Conservation (phyloP, 768 basidiomycete species). For the Psilocybe subaeruginosa region DNA sequence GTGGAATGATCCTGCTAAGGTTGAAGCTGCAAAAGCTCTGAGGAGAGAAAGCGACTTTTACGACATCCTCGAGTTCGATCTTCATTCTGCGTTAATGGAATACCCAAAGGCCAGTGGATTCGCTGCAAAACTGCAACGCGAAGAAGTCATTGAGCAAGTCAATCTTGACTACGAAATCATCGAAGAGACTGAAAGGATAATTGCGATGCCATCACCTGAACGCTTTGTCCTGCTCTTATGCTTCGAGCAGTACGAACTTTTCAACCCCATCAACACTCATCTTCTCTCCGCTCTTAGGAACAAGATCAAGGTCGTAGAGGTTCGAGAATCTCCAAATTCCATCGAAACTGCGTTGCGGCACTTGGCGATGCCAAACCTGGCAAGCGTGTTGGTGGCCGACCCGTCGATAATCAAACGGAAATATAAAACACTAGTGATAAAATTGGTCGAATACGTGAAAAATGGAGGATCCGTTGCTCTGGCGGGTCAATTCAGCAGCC, state of each 20-base stretch:
- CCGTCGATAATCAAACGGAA: slow-evolving; percentile 30
- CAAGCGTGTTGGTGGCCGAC: slow-evolving; percentile 40
- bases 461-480: slow-evolving; percentile 40
- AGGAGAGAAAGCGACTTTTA: neutral
- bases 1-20: slow-evolving; percentile 34
- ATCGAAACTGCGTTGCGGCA: slow-evolving; percentile 22
- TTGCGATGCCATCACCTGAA: neutral
- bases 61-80: neutral
- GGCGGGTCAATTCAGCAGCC: slow-evolving; percentile 35
- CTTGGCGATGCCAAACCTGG: slow-evolving; percentile 28
- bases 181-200: neutral
- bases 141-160: slow-evolving; percentile 12
- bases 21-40: slow-evolving; percentile 14
- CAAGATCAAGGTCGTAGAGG: slow-evolving; percentile 25
- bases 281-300: slow-evolving; percentile 28
- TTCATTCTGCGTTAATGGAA: slow-evolving; percentile 7
- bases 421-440: slow-evolving; percentile 23
- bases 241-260: slow-evolving; percentile 26
- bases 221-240: slow-evolving; percentile 34
- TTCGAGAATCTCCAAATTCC: slow-evolving; percentile 11
- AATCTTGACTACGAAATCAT: slow-evolving; percentile 2
- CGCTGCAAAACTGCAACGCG: slow-evolving; percentile 8
- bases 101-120: slow-evolving; percentile 14
- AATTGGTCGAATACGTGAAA: slow-evolving; percentile 40
- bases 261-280: slow-evolving; percentile 25